phyloP scores from a whole-genome alignment of 139 green algal genomes.

The Chlorokybus atmophyticus region DNA sequence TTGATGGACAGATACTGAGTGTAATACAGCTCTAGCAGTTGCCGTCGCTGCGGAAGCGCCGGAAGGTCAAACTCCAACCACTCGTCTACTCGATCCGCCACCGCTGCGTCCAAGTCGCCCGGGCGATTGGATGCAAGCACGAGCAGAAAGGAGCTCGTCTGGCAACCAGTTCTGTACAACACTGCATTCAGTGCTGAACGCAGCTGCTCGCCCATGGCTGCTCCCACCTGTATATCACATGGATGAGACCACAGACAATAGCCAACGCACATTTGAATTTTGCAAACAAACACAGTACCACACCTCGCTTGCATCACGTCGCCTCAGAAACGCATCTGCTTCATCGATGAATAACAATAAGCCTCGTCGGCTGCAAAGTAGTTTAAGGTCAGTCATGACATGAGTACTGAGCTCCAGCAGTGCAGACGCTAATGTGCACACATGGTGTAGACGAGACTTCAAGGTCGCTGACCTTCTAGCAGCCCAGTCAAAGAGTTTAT shows the following conservation, averaged over 20 bases:
- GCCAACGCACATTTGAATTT: too few relatives aligned
- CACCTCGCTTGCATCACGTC: not conserved
- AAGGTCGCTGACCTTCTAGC: too few relatives aligned
- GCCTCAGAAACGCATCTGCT: constrained; percentile 21
- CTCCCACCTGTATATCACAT: too few relatives aligned
- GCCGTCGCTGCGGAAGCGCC: constrained; percentile 37
- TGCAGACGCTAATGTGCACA: too few relatives aligned
- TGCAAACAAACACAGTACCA: too few relatives aligned
- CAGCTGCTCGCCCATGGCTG: constrained; percentile 71
- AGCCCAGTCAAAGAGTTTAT: constrained; percentile 22
- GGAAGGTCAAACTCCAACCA: constrained; percentile 82
- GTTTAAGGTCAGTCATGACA: too few relatives aligned
- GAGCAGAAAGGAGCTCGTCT: constrained; percentile 59
- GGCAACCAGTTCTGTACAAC: constrained; percentile 66
- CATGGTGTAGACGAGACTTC: too few relatives aligned
- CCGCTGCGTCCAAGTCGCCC: constrained; percentile 74
- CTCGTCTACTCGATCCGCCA: constrained; percentile 92
- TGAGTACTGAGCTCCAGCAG: too few relatives aligned
- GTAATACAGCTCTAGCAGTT: constrained; percentile 76
- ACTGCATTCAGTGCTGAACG: constrained; percentile 81
- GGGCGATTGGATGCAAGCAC: constrained; percentile 89
- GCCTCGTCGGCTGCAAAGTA: not conserved
- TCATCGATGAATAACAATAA: constrained; percentile 28
- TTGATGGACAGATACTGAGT: constrained; percentile 38
- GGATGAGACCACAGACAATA: too few relatives aligned